These are phyloP conservation scores for Benincasa hispida DNA, from an alignment of 306 rosid genomes.

Conservation along the genomic window DNA sequence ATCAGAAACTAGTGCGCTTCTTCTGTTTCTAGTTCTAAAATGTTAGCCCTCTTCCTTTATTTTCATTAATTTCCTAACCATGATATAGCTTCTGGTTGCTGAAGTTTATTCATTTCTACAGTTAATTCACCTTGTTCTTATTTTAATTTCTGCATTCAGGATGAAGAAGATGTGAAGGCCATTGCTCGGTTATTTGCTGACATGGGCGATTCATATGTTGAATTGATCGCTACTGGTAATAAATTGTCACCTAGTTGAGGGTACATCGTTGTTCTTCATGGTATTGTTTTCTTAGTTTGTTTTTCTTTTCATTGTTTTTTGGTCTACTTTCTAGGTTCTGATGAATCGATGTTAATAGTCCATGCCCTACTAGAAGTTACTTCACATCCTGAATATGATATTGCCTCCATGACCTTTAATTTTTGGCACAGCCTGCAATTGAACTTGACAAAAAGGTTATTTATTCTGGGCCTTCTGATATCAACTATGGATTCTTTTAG, in stretches of 20 bases:
- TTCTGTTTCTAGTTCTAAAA: neutral
- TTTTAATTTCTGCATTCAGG: slow-evolving; percentile 38
- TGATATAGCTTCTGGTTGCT: neutral
- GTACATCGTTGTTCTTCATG: neutral
- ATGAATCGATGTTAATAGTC: slow-evolving; percentile 80
- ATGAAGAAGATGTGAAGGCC: slow-evolving; percentile 98
- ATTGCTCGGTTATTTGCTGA: slow-evolving; percentile 95
- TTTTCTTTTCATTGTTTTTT: neutral
- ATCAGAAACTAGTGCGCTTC: neutral
- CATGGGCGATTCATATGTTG: slow-evolving; percentile 98
- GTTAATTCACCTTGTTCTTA: neutral
- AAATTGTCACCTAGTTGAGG: neutral
- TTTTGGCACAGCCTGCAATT: slow-evolving; percentile 98
- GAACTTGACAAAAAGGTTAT: slow-evolving; percentile 76
- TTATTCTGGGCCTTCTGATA: neutral
- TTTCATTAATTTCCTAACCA: neutral
- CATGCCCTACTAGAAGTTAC: slow-evolving; percentile 97
- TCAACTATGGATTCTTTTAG: neutral
- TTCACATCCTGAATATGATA: slow-evolving; percentile 86
- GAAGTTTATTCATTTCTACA: neutral
- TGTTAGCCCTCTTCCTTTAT: neutral
- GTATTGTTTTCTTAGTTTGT: neutral
- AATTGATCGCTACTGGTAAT: slow-evolving; percentile 80
- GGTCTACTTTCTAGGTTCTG: slow-evolving; percentile 45
- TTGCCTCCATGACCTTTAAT: slow-evolving; percentile 92